phyloP scores from a whole-genome alignment of 2,329 filamentous ascomycete genomes.

The Microsporum canis region DNA sequence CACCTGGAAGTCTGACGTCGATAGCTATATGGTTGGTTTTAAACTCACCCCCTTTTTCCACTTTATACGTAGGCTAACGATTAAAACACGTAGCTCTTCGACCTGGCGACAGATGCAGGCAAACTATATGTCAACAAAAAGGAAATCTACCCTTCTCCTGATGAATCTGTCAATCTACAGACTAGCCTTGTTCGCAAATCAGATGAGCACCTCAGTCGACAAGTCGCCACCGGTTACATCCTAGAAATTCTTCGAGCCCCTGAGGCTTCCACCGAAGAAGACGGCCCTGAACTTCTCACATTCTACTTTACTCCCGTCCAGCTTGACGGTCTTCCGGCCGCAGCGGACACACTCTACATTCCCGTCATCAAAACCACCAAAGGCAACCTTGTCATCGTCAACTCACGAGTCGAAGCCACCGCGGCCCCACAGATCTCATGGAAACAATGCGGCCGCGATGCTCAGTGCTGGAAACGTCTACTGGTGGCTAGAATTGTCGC shows the following conservation, averaged over 20 bases:
- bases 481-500: slow-evolving; percentile 30
- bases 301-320: slow-evolving; percentile 38
- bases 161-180: slow-evolving; percentile 20
- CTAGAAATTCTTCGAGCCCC: slow-evolving; percentile 28
- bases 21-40: slow-evolving; percentile 28
- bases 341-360: slow-evolving; percentile 34
- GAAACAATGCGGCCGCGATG: slow-evolving; percentile 33
- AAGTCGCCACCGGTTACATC: slow-evolving; percentile 33
- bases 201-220: slow-evolving; percentile 28
- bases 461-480: slow-evolving; percentile 30
- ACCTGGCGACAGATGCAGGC: slow-evolving; percentile 27
- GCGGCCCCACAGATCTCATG: slow-evolving; percentile 28
- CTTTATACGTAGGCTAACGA: background rate
- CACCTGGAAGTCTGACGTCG: slow-evolving; percentile 25
- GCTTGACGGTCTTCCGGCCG: slow-evolving; percentile 32
- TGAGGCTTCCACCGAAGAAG: slow-evolving; percentile 21
- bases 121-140: slow-evolving; percentile 28
- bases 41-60: background rate
- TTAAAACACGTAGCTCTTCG: slow-evolving; percentile 21
- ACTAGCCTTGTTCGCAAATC: slow-evolving; percentile 26
- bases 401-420: slow-evolving; percentile 29
- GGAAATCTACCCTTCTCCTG: slow-evolving; percentile 30
- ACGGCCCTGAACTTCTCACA: slow-evolving; percentile 24
- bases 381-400: slow-evolving; percentile 29
- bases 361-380: slow-evolving; percentile 27